Conservation (phyloP, 1,284 basidiomycete genomes). For the Ceratobasidium sp. region DNA sequence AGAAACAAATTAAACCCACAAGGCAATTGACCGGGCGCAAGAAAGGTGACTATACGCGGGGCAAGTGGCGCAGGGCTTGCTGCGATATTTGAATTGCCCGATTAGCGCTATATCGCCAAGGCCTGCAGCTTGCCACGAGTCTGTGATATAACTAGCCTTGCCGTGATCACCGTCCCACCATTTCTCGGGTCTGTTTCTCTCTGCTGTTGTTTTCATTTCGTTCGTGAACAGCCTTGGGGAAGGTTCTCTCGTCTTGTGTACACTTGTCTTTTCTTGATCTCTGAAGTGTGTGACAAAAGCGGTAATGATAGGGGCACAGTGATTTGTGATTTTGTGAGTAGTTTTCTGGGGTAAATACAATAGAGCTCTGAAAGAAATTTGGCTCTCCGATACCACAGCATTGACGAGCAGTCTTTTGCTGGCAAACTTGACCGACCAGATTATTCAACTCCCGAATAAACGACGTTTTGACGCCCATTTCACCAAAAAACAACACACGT, state of each 20-base stretch:
- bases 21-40: not conserved
- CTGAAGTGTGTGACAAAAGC: not conserved
- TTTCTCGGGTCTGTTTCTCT: not conserved
- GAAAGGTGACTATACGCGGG: not conserved
- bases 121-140: constrained; percentile 3
- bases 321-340: not conserved
- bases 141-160: not conserved
- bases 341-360: not conserved
- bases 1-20: not conserved
- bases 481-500: not conserved
- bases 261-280: not conserved
- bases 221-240: not conserved
- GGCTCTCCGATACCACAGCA: not conserved
- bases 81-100: not conserved
- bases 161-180: not conserved
- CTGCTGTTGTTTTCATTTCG: not conserved
- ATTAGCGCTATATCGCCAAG: not conserved
- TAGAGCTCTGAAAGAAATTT: not conserved
- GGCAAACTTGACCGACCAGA: not conserved
- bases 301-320: not conserved
- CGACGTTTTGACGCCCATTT: not conserved
- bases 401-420: not conserved
- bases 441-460: not conserved
- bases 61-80: not conserved
- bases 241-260: not conserved